Evolutionary conservation across 495 filamentous ascomycete genomes (phyloP), one percentile per base, ranked within the genome.

Genomic region (Penicillium cataractarum): DNA sequence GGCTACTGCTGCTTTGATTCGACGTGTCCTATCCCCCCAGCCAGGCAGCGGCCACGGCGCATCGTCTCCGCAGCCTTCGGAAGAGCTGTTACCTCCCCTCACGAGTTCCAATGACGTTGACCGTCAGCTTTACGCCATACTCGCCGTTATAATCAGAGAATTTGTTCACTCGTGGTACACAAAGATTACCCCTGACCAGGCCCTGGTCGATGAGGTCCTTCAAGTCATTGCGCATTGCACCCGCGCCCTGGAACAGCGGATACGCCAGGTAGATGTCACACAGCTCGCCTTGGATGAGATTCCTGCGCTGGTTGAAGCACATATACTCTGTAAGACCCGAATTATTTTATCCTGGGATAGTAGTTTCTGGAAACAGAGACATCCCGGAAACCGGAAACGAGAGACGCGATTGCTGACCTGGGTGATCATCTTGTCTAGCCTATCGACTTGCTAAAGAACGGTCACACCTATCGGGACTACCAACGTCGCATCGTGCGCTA

Each of bases 71-170:
- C 81, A 75, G 64, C 79, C 88, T 58, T 79, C 96, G 60, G 86
- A 94, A 52, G 91, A 93, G 63, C 80, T 97, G 29, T 76, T 99
- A 42, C 95, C 94, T 37, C 92, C 93, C 22, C 84, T 99, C 65
- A 97, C 95, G 21, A 93, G 91, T 76, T 92, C 90, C 59, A 95
- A 97, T 71, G 91, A 93, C 60, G 86, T 97, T 60, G 95, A 99
- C 70, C 77, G 92, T 61, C 90, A 99, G 72, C 83, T 99, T 31
- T 99, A 97, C 71, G 95, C 92, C 13, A 82, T 98, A 27, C 83
- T 99, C 57, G 89, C 95, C 35, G 88, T 97, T 58, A 86, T 98
- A 62, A 83, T 96, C 54, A 86, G 89, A 67, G 94, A 97, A 63
- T 92, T 91, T 73, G 90, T 98, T 22, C 87, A 92, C 60, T 89